Conservation (phyloP, 2,329 filamentous ascomycete genomes). For the Aureobasidium sp. region DNA sequence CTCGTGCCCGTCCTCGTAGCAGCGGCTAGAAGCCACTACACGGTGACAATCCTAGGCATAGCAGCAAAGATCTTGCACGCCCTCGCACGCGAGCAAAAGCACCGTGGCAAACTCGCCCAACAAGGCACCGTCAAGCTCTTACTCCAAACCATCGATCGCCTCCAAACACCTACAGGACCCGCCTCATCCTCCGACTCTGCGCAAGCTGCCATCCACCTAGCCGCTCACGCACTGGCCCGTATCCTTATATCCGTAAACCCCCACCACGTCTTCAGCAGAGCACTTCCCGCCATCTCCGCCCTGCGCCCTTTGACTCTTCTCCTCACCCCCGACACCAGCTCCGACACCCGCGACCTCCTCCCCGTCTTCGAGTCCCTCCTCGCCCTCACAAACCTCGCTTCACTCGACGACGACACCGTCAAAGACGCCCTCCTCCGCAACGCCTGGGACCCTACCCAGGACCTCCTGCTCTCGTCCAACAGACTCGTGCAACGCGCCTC, state of each 20-base stretch:
- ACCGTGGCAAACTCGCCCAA: slow-evolving; percentile 74
- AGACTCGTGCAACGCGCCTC: slow-evolving; percentile 69
- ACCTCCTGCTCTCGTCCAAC: slow-evolving; percentile 71
- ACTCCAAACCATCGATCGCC: slow-evolving; percentile 44
- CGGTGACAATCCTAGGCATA: slow-evolving; percentile 62
- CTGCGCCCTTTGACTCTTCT: slow-evolving; percentile 73
- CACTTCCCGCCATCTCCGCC: slow-evolving; percentile 64
- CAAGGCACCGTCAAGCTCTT: slow-evolving; percentile 88
- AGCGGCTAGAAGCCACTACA: slow-evolving; percentile 35
- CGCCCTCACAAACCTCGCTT: slow-evolving; percentile 88
- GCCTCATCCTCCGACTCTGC: slow-evolving; percentile 55
- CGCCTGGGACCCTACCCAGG: slow-evolving; percentile 70
- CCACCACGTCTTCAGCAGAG: slow-evolving; percentile 70
- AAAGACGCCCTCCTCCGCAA: slow-evolving; percentile 61
- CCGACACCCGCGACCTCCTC: slow-evolving; percentile 63
- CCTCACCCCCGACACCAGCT: slow-evolving; percentile 53
- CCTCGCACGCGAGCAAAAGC: slow-evolving; percentile 62
- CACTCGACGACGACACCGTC: slow-evolving; percentile 53
- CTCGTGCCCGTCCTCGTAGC: slow-evolving; percentile 68
- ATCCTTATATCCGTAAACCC: slow-evolving; percentile 57
- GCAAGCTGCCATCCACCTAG: not conserved
- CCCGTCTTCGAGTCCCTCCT: slow-evolving; percentile 86
- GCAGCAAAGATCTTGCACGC: slow-evolving; percentile 69
- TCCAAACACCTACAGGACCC: slow-evolving; percentile 70
- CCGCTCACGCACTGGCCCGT: slow-evolving; percentile 45